Conservation (phyloP, 2,329 filamentous ascomycete species). For the Lachnellula arida region DNA sequence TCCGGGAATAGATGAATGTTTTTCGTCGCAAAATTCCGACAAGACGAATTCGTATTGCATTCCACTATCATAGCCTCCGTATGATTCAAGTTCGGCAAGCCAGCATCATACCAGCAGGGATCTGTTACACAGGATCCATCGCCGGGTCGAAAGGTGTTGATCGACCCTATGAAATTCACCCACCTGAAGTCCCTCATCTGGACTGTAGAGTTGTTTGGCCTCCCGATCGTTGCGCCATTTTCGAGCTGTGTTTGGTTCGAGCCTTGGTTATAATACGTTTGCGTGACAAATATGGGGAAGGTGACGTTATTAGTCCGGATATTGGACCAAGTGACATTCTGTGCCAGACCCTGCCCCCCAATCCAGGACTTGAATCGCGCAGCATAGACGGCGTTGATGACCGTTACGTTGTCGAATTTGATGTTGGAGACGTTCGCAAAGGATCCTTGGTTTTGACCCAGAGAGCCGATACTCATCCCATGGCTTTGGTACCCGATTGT, state of each 20-base stretch:
- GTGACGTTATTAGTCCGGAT: slow-evolving; percentile 40
- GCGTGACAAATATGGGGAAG: slow-evolving; percentile 43
- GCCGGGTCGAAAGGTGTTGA: slow-evolving; percentile 39
- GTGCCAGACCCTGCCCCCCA: slow-evolving; percentile 38
- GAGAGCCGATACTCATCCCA: slow-evolving; percentile 40
- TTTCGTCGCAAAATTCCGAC: background rate
- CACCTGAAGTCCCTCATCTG: slow-evolving; percentile 40
- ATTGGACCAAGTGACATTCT: slow-evolving; percentile 41
- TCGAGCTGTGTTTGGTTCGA: slow-evolving; percentile 28
- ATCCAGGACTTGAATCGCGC: slow-evolving; percentile 42
- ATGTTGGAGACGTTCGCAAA: slow-evolving; percentile 39
- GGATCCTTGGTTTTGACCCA: slow-evolving; percentile 35
- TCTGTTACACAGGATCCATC: slow-evolving; percentile 40
- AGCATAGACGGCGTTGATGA: slow-evolving; percentile 38
- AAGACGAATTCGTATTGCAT: slow-evolving; percentile 21
- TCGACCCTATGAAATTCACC: slow-evolving; percentile 37
- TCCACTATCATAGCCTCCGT: slow-evolving; percentile 40
- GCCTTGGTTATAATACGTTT: slow-evolving; percentile 41
- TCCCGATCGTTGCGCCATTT: slow-evolving; percentile 21
- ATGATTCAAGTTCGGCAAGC: slow-evolving; percentile 35
- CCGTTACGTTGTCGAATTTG: slow-evolving; percentile 39
- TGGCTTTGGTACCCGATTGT: slow-evolving; percentile 42
- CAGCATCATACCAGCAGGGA: slow-evolving; percentile 41
- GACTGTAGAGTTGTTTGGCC: slow-evolving; percentile 37
- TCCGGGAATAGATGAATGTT: background rate